Conservation (phyloP, 2,329 filamentous ascomycete genomes). For the Ceratocystis lukuohia region DNA sequence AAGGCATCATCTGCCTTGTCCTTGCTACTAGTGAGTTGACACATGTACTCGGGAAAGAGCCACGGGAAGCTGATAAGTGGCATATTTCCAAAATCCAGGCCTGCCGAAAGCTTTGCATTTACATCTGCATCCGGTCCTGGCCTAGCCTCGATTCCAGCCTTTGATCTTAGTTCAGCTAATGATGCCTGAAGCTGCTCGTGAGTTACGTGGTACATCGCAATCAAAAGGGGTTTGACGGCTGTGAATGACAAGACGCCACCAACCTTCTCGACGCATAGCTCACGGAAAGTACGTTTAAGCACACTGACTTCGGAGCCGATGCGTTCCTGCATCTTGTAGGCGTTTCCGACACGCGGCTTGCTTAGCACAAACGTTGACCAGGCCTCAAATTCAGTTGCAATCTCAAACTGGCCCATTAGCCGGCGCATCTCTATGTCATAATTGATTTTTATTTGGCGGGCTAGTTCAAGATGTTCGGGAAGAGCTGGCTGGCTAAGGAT, state of each 20-base stretch:
- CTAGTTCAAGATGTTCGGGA: slow-evolving; percentile 42
- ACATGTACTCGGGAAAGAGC: slow-evolving; percentile 65
- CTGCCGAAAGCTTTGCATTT: too few species aligned
- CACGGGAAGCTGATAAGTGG: slow-evolving; percentile 90
- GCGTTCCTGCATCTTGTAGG: slow-evolving; percentile 80
- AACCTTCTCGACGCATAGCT: slow-evolving; percentile 50
- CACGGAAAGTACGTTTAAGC: slow-evolving; percentile 56
- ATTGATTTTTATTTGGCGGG: slow-evolving; percentile 52
- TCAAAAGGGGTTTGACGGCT: slow-evolving; percentile 59
- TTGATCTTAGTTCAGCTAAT: neutral
- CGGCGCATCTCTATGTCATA: slow-evolving; percentile 69
- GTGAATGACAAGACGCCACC: slow-evolving; percentile 33
- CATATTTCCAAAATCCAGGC: slow-evolving; percentile 32
- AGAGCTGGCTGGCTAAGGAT: slow-evolving; percentile 49
- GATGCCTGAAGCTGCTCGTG: slow-evolving; percentile 45
- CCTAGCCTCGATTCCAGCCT: neutral
- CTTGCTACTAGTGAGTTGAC: slow-evolving; percentile 44
- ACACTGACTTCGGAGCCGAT: slow-evolving; percentile 54
- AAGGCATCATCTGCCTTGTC: slow-evolving; percentile 17
- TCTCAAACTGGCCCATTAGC: slow-evolving; percentile 72
- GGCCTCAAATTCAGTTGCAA: slow-evolving; percentile 80
- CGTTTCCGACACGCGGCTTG: slow-evolving; percentile 55
- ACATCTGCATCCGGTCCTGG: neutral
- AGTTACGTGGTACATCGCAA: slow-evolving; percentile 80
- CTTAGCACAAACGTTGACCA: slow-evolving; percentile 75